Evolutionary conservation across 1,284 basidiomycete genomes (phyloP), one percentile per base, ranked within the genome.

Genomic region (Omphalotus olearius): DNA sequence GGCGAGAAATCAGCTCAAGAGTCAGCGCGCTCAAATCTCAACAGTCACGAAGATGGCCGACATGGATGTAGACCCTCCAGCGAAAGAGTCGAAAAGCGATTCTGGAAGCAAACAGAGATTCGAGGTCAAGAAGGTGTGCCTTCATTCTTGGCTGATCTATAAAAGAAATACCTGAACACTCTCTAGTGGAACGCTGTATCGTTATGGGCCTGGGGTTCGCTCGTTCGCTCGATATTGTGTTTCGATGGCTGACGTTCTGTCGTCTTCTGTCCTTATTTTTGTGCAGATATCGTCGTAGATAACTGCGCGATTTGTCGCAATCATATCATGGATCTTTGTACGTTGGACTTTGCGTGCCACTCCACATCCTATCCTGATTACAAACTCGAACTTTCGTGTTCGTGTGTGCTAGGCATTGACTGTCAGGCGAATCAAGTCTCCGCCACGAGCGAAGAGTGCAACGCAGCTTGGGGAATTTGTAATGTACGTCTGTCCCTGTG

Each of bases 381-480:
- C 5, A 5, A 23, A 23, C 23, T 23, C 23, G 23, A 23, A 3
- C 23, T 23, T 2, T 5, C 23, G 5, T 50, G 23, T 25, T 45
- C 35, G 49, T 23, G 51, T 36, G 23, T 23, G 9, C 23, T 50
- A 98, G 95, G 96, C 75, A 99, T 99, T 68, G 97, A 99, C 69
- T 99, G 97, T 69, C 97, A 99, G 69, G 97, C 97, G 36, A 99
- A 99, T 70, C 97, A 98, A 69, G 91, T 95, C 7, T 96, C 93
- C 18, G 91, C 94, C 11, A 94, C 92, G 10, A 94, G 86, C 60
- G 96, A 98, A 64, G 96, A 98, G 64, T 99, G 97, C 66, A 98
- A 96, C 53, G 96, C 97, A 4, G 97, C 97, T 1, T 99, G 96
- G 96, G 96, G 96, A 55, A 95, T 96, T 54, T 99, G 96, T 71